phyloP scores from a whole-genome alignment of 1,284 basidiomycete species.

The Malassezia dermatis region DNA sequence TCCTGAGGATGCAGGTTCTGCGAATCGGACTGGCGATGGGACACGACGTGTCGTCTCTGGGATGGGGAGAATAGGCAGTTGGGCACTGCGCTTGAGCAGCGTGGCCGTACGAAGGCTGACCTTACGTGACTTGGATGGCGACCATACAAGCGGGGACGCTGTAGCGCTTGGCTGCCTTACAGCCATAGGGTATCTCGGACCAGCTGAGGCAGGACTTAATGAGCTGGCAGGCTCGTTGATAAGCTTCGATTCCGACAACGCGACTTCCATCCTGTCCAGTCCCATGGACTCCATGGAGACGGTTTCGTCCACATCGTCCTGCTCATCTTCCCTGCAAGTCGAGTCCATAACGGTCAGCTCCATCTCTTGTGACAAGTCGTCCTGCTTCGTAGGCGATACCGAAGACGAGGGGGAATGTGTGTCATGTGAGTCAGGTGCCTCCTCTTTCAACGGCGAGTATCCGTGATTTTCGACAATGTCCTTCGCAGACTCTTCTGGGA shows the following conservation, averaged over 20 bases:
- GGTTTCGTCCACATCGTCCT: not conserved
- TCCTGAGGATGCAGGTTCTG: slow-evolving; percentile 1
- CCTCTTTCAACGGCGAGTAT: not conserved
- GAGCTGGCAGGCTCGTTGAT: not conserved
- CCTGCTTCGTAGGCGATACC: not conserved
- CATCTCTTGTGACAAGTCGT: not conserved
- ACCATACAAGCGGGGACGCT: not conserved
- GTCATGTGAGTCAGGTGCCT: not conserved
- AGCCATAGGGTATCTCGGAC: not conserved
- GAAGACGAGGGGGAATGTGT: not conserved
- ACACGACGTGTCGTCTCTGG: not conserved
- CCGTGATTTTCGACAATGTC: not conserved
- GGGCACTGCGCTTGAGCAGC: slow-evolving; percentile 13
- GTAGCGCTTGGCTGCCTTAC: not conserved
- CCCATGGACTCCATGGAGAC: not conserved
- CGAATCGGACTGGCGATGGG: not conserved
- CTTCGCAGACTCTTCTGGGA: too few species aligned
- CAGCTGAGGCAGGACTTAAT: not conserved
- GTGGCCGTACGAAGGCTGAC: slow-evolving; percentile 16
- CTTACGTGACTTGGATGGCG: slow-evolving; percentile 11
- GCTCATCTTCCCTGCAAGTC: not conserved
- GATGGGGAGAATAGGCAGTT: slow-evolving; percentile 10
- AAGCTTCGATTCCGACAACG: not conserved
- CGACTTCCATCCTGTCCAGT: not conserved
- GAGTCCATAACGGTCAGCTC: not conserved